A percentile compares a stretch with the other conserved stretches of the same genome.
phyloP scores from a whole-genome alignment of 148 eudicot genomes.

The Hydrangea macrophylla region DNA sequence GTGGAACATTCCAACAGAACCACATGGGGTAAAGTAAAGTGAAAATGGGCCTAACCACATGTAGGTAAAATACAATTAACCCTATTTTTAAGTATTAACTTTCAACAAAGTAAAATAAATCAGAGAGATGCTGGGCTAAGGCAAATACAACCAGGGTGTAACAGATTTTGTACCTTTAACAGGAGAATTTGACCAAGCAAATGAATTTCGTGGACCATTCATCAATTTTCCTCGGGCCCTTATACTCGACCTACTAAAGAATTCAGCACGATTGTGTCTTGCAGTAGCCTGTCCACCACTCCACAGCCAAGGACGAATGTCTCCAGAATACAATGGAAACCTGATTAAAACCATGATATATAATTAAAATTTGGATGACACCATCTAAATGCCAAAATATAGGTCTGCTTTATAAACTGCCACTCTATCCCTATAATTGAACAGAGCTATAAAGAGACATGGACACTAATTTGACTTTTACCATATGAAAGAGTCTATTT shows the following conservation, averaged over 20 bases:
- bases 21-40: no score
- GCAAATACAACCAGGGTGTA: not conserved
- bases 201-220: slow-evolving; percentile 34
- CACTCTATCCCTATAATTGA: not conserved
- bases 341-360: not conserved
- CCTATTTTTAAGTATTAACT: no score
- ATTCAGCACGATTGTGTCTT: slow-evolving; percentile 42
- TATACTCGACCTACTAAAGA: slow-evolving; percentile 37
- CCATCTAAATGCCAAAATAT: not conserved
- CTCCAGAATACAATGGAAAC: slow-evolving; percentile 16
- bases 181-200: slow-evolving; percentile 38
- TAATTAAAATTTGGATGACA: not conserved
- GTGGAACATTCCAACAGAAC: no score
- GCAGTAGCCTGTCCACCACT: slow-evolving; percentile 16
- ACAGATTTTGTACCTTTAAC: slow-evolving; percentile 35
- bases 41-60: no score
- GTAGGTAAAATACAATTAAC: no score
- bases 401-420: not conserved
- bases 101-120: no score
- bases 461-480: not conserved
- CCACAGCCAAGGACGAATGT: slow-evolving; percentile 16
- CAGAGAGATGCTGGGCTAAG: no score
- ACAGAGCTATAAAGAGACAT: not conserved
- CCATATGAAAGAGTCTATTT: not conserved
- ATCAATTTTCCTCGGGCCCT: slow-evolving; percentile 25